Base-by-base conservation (phyloP, 805 yeast genomes). In the Clavispora asparagi region DNA sequence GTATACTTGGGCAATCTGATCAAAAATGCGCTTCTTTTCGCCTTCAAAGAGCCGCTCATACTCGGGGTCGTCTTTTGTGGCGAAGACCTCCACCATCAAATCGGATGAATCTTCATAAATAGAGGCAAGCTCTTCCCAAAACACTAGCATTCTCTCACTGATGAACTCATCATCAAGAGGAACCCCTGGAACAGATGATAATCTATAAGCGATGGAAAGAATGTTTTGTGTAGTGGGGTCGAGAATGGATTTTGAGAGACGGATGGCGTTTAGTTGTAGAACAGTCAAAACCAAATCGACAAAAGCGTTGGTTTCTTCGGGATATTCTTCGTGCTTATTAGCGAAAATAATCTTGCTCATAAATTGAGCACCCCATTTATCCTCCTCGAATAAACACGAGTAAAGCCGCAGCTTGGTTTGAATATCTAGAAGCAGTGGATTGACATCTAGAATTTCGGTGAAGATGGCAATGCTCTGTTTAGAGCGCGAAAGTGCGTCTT, bases 41-140 rank as follows among this genome's bases (percentile, higher is more conserved):
- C 51, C 50, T 32, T 61, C 53, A 33, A 74, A 53, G 5, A 41
- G 40, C 12, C 45, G 41, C n/a, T 50, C 42, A 23, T 46, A 47
- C 14, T 50, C 52, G 2, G 56, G 55, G 7, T 46, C 57, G 7
- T 43, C 35, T 10, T 48, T 46, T 8, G 42, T 25, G 26, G 54
- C 62, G 45, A 60, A 51, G 12, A 50, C 27, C 9, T 50, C 37
- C 16, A 54, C 58, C 50, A 57, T 55, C 7, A 58, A 43, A 48
- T 29, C 54, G 3, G 45, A 42, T 12, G 54, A 39, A 48, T 50
- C 47, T 30, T 47, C 53, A 50, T 77, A 79, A 1, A 74, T 67
- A 46, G 83, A 89, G 7, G 82, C 76, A 29, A 85, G 63, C 44
- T 81, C 83, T 41, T 77, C 73, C 95, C 95, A 87, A 57, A 86